A percentile compares a stretch with the other conserved stretches of the same genome.
phyloP scores from a whole-genome alignment of 2,329 filamentous ascomycete species.

The Talaromyces marneffei region DNA sequence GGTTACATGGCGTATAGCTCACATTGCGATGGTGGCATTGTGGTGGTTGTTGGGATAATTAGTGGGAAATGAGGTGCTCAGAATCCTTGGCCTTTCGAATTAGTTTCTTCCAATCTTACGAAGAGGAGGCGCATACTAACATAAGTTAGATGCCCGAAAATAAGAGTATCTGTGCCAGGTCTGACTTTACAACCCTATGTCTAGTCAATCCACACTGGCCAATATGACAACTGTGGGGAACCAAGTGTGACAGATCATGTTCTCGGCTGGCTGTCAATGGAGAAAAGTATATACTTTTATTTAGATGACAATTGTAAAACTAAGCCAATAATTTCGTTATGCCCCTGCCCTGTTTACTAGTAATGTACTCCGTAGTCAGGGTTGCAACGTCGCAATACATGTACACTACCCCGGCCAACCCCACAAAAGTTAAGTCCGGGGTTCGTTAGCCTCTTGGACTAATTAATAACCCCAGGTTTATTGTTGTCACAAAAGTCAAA shows the following conservation, averaged over 20 bases:
- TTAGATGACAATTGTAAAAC: too few relatives aligned
- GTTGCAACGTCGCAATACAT: not conserved
- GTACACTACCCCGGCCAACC: not conserved
- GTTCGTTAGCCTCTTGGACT: not conserved
- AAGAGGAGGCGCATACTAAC: not conserved
- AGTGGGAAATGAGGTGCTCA: slow-evolving; percentile 4
- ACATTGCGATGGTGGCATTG: not conserved
- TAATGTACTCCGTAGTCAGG: not conserved
- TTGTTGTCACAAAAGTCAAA: not conserved
- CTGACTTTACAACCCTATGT: not conserved
- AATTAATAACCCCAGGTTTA: not conserved
- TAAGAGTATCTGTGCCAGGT: not conserved
- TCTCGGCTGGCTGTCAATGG: not conserved
- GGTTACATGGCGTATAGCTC: not conserved
- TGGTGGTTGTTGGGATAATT: not conserved
- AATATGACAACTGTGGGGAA: not conserved
- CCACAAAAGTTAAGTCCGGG: not conserved
- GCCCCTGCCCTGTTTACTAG: not conserved
- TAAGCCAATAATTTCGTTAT: not conserved
- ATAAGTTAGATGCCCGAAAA: not conserved
- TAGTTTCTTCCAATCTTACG: not conserved
- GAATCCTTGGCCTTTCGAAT: not conserved
- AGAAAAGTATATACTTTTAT: not conserved
- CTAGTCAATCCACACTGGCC: not conserved
- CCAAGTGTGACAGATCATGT: not conserved